A percentile compares a stretch with the other conserved stretches of the same genome.
Evolutionary conservation across 1,284 basidiomycete genomes (phyloP).

Genomic region (Papiliotrema fonsecae): DNA sequence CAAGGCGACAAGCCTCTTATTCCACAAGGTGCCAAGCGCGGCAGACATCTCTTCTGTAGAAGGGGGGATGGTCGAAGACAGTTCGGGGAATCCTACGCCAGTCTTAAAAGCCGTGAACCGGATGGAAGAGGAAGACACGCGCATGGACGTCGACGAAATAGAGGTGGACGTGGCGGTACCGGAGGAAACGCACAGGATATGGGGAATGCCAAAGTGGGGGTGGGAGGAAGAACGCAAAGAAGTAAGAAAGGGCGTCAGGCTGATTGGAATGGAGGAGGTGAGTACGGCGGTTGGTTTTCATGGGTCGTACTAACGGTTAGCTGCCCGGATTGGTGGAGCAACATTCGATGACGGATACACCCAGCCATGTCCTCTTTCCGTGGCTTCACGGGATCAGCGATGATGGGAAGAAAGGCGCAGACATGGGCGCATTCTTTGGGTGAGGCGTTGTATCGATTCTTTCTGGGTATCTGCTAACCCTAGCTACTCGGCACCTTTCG

Average conservation of each 20-base stretch:
- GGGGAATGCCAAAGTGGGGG: slow-evolving; percentile 47
- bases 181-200: slow-evolving; percentile 22
- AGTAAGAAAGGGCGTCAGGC: slow-evolving; percentile 40
- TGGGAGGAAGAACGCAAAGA: slow-evolving; percentile 38
- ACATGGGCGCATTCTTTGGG: slow-evolving; percentile 48
- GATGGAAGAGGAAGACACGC: slow-evolving; percentile 4
- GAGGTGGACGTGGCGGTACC: slow-evolving; percentile 10
- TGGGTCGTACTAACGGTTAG: slow-evolving; percentile 9
- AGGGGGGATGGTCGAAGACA: slow-evolving; percentile 1
- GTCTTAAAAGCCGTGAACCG: neutral
- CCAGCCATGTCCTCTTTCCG: slow-evolving; percentile 45
- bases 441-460: neutral
- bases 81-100: neutral
- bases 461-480: neutral
- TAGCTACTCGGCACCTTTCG: slow-evolving; percentile 37
- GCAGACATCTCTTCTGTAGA: slow-evolving; percentile 5
- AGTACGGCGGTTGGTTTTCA: slow-evolving; percentile 1
- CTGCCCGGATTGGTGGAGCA: slow-evolving; percentile 36
- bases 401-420: slow-evolving; percentile 39
- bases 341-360: slow-evolving; percentile 42
- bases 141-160: slow-evolving; percentile 3
- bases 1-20: neutral
- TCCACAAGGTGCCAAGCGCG: neutral
- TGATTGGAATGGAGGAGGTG: slow-evolving; percentile 41
- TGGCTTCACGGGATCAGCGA: slow-evolving; percentile 49